Evolutionary conservation across 441 rosid genomes (phyloP), one percentile per base, ranked within the genome.

Genomic region (Hypseocharis bilobata): DNA sequence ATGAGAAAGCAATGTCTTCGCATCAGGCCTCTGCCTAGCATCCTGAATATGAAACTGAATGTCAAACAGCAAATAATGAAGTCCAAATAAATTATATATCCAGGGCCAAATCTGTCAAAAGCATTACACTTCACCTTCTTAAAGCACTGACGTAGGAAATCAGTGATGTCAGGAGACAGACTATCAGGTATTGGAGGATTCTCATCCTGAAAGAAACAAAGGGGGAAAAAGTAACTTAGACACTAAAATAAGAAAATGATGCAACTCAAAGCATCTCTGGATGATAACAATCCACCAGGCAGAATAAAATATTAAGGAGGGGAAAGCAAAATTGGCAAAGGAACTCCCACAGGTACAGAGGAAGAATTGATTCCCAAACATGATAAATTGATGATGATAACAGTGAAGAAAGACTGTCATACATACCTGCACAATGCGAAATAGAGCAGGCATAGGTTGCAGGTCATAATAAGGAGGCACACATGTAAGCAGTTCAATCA

Each of bases 401-500:
- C 23, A 19, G 8, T 30, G 20, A 23, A 58, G 40, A 51, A 25
- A 64, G 47, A 70, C 27, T 49, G 68, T 28, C 70, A 42, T 54
- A 55, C 73, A 68, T 63, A 94, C 99, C 99, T 94, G 99, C 75
- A 94, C 99, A 34, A 94, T 94, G 71, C 98, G 99, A 69, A 88
- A 94, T 66, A 94, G 91, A 58, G 99, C 99, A 19, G 99, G 94
- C 99, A 94, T 94, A 72, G 98, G 98, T 76, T 94, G 98, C 81
- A 94, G 81, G 76, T 94, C 99, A 77, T 89, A 91, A 82, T 94
- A 94, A 16, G 99, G 98, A 70, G 99, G 99, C 70, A 86, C 94
- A 63, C 98, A 86, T 0, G 98, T 94, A 68, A 91, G 86, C 73
- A 94, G 98, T 77, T 94, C 99, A 61, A 91, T 86, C 70, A 94